A percentile compares a stretch with the other conserved stretches of the same genome.
phyloP scores from a whole-genome alignment of 2,329 filamentous ascomycete genomes.

The Geosmithia morbida region DNA sequence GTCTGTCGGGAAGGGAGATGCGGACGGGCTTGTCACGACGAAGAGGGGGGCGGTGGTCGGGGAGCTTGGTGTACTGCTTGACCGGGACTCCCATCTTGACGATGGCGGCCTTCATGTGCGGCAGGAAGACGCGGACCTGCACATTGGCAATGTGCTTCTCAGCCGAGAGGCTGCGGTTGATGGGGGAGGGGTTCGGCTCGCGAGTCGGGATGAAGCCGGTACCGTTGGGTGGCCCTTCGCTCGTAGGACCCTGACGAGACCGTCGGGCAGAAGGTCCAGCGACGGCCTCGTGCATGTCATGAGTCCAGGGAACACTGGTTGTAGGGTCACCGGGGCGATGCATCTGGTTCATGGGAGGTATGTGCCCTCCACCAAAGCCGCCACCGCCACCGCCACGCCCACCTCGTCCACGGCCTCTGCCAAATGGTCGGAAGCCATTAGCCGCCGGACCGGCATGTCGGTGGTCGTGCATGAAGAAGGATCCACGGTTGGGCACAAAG shows the following conservation, averaged over 20 bases:
- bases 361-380: background rate
- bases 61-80: constrained; percentile 85
- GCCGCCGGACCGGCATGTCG: constrained; percentile 62
- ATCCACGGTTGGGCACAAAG: constrained; percentile 85
- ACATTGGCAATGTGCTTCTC: constrained; percentile 75
- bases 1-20: constrained; percentile 70
- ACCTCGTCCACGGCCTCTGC: constrained; percentile 49
- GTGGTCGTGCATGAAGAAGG: constrained; percentile 96
- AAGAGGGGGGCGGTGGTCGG: constrained; percentile 85
- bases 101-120: constrained; percentile 57
- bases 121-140: constrained; percentile 68
- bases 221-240: constrained; percentile 38
- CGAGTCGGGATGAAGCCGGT: constrained; percentile 40
- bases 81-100: constrained; percentile 64
- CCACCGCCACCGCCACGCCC: constrained; percentile 44
- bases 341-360: constrained; percentile 5
- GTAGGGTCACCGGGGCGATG: constrained; percentile 42
- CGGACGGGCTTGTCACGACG: constrained; percentile 93
- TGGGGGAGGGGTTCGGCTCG: constrained; percentile 45
- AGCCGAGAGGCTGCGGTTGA: constrained; percentile 67
- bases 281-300: constrained; percentile 82
- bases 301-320: constrained; percentile 69
- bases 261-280: constrained; percentile 27
- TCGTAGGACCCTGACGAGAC: constrained; percentile 25
- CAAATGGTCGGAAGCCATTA: constrained; percentile 64